A percentile compares a stretch with the other conserved stretches of the same genome.
phyloP scores from a whole-genome alignment of 2,329 filamentous ascomycete species.

The Exophiala alcalophila region DNA sequence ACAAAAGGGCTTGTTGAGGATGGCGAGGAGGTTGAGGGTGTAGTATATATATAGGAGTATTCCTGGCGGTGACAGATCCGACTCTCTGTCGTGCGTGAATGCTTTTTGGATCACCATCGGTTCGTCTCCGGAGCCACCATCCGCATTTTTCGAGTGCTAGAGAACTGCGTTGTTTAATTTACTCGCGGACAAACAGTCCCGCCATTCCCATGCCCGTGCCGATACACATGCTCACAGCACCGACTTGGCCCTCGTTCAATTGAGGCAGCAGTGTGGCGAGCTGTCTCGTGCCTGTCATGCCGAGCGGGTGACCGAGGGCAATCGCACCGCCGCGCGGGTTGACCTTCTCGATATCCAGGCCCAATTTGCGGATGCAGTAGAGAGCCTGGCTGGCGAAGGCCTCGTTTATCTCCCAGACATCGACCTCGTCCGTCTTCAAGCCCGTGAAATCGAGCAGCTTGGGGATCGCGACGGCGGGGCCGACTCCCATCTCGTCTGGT shows the following conservation, averaged over 20 bases:
- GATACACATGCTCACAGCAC: constrained; percentile 88
- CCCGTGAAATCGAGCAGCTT: constrained; percentile 70
- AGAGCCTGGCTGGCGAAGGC: constrained; percentile 63
- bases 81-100: too few species aligned
- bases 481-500: constrained; percentile 93
- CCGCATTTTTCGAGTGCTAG: too few species aligned
- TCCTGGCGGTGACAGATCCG: too few species aligned
- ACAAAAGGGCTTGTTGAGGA: too few species aligned
- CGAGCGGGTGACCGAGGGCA: constrained; percentile 87
- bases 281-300: constrained; percentile 82
- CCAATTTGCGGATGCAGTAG: constrained; percentile 65
- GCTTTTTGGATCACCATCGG: too few species aligned
- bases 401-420: constrained; percentile 93
- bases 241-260: constrained; percentile 68
- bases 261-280: constrained; percentile 69
- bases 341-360: constrained; percentile 62
- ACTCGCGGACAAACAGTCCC: constrained; percentile 64
- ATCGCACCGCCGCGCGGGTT: constrained; percentile 94
- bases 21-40: too few species aligned
- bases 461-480: constrained; percentile 81
- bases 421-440: constrained; percentile 65
- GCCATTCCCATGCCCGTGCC: constrained; percentile 79
- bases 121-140: too few species aligned
- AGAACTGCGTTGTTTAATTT: too few species aligned
- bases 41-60: too few species aligned